A percentile compares a stretch with the other conserved stretches of the same genome.
Conservation (phyloP, 306 rosid genomes). For the Quercus aquifolioides region DNA sequence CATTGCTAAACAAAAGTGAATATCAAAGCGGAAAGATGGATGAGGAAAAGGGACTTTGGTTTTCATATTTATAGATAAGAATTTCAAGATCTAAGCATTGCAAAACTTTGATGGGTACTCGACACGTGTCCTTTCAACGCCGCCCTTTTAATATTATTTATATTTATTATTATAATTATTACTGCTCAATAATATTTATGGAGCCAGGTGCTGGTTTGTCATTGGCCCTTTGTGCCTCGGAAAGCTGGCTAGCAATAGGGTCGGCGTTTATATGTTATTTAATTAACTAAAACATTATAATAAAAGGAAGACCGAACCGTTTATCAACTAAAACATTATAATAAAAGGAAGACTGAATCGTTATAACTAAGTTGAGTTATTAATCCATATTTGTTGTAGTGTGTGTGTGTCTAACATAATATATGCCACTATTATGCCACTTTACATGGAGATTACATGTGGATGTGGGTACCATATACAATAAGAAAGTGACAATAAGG, state of each 20-base stretch:
- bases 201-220: neutral
- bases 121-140: slow-evolving; percentile 15
- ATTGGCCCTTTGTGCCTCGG: neutral
- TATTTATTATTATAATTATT: neutral
- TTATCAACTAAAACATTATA: neutral
- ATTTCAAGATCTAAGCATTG: neutral
- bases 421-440: neutral
- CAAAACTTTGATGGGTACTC: neutral
- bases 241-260: neutral
- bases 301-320: neutral
- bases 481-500: neutral
- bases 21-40: neutral
- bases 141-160: neutral
- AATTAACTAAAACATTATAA: neutral
- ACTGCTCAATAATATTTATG: neutral
- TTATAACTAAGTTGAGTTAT: neutral
- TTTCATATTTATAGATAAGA: neutral
- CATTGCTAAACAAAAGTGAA: neutral
- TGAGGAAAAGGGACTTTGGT: no score
- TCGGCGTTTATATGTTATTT: neutral
- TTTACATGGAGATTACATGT: neutral
- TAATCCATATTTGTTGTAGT: neutral
- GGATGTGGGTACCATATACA: neutral
- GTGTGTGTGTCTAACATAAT: neutral
- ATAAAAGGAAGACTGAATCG: neutral